Conservation (phyloP, 305 asterid genomes). For the Fraxinus greggii region DNA sequence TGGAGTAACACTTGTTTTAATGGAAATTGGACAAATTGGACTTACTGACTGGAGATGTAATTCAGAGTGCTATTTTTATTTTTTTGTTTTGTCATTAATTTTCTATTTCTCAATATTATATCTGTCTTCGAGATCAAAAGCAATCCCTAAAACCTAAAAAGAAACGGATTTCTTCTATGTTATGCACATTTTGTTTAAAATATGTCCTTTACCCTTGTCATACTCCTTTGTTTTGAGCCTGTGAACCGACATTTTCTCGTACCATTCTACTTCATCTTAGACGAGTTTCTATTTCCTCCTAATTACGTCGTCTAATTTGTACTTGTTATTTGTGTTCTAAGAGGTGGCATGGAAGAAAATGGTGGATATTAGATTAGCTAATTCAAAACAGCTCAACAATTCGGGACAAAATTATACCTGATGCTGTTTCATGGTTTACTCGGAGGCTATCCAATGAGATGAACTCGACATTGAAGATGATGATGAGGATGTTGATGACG, state of each 20-base stretch:
- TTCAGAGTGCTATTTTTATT: not conserved
- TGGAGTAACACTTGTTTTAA: not conserved
- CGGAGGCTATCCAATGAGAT: conserved; percentile 49
- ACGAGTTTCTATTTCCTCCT: not conserved
- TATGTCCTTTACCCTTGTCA: not conserved
- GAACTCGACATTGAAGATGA: conserved; percentile 33
- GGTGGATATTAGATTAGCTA: not conserved
- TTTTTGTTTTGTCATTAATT: not conserved
- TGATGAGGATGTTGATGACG: conserved; percentile 24
- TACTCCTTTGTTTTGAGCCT: not conserved
- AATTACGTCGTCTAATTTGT: not conserved
- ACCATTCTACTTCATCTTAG: not conserved
- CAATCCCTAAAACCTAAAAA: not conserved
- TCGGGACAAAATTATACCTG: conserved; percentile 57
- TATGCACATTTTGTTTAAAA: not conserved
- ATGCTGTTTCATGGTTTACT: conserved; percentile 60
- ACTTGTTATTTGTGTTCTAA: not conserved
- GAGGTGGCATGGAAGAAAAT: not conserved
- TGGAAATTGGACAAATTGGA: not conserved
- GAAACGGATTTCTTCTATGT: not conserved
- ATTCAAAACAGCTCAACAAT: conserved; percentile 54
- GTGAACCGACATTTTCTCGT: not conserved
- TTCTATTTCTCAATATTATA: not conserved
- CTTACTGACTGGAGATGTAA: not conserved
- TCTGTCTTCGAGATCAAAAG: not conserved